Conservation (phyloP, 2,329 filamentous ascomycete genomes). For the Phialophora expanda region DNA sequence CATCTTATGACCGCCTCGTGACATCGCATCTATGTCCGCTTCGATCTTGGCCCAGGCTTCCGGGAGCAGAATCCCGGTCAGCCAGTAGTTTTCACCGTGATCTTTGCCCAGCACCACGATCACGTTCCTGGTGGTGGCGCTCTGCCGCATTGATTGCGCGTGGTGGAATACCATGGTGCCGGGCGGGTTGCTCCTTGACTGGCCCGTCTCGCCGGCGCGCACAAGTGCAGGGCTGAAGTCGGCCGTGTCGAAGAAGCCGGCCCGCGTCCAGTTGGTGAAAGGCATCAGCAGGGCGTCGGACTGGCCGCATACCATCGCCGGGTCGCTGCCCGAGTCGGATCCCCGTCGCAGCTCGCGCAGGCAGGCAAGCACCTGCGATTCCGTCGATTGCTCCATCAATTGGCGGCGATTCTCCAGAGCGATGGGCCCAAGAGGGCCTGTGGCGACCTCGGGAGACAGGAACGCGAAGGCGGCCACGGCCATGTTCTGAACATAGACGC, state of each 20-base stretch:
- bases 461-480: slow-evolving; percentile 4
- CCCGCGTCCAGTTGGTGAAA: slow-evolving; percentile 12
- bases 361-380: slow-evolving; percentile 2
- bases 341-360: slow-evolving; percentile 3
- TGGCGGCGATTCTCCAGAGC: slow-evolving; percentile 3
- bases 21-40: not conserved
- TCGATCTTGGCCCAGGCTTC: slow-evolving; percentile 7
- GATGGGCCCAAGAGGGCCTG: not conserved
- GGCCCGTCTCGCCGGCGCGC: slow-evolving; percentile 1
- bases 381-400: slow-evolving; percentile 6
- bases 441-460: slow-evolving; percentile 1
- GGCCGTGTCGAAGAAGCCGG: slow-evolving; percentile 5
- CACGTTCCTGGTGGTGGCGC: not conserved
- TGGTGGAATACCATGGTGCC: slow-evolving; percentile 3
- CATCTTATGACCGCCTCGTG: no score
- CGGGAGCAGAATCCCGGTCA: slow-evolving; percentile 7
- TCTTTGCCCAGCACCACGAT: slow-evolving; percentile 3
- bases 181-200: slow-evolving; percentile 4
- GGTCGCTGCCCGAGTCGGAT: not conserved
- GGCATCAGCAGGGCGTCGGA: slow-evolving; percentile 4
- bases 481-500: slow-evolving; percentile 5
- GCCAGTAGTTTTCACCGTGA: slow-evolving; percentile 6
- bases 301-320: not conserved
- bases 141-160: slow-evolving; percentile 1
- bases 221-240: slow-evolving; percentile 6